Evolutionary conservation across 2,329 filamentous ascomycete genomes (phyloP).

Genomic region (Monosporascus sp.): DNA sequence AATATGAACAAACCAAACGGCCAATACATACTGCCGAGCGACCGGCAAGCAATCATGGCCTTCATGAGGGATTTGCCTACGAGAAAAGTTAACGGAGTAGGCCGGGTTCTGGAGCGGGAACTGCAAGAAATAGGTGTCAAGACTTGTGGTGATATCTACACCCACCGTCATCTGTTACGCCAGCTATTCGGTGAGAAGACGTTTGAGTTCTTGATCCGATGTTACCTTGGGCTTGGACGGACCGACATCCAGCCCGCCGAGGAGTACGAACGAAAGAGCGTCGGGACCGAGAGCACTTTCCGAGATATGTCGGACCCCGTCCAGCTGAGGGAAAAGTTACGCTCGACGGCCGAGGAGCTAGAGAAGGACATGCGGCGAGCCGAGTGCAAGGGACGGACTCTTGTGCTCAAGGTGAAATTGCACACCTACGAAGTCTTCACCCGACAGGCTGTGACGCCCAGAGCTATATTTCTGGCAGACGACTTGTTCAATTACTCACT

Average conservation of each 20-base stretch:
- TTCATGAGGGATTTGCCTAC: constrained; percentile 84
- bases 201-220: constrained; percentile 77
- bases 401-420: constrained; percentile 88
- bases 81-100: constrained; percentile 92
- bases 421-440: constrained; percentile 92
- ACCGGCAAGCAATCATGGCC: constrained; percentile 68
- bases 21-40: constrained; percentile 70
- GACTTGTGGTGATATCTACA: constrained; percentile 83
- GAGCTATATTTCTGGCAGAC: constrained; percentile 65
- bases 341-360: constrained; percentile 76
- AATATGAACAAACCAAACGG: constrained; percentile 97
- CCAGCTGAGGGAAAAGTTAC: constrained; percentile 70
- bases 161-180: constrained; percentile 65
- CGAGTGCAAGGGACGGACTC: constrained; percentile 81
- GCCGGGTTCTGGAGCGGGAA: constrained; percentile 87
- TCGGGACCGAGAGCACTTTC: constrained; percentile 92
- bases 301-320: constrained; percentile 66
- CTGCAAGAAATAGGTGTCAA: constrained; percentile 81
- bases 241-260: constrained; percentile 82
- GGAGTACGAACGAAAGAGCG: constrained; percentile 86
- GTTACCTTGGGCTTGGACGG: constrained; percentile 79
- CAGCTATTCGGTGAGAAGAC: constrained; percentile 88
- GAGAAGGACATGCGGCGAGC: constrained; percentile 78
- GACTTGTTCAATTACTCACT: constrained; percentile 79
- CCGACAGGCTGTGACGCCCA: constrained; percentile 70